phyloP scores from a whole-genome alignment of 352 stramenopile genomes.

The Phytophthora boehmeriae region DNA sequence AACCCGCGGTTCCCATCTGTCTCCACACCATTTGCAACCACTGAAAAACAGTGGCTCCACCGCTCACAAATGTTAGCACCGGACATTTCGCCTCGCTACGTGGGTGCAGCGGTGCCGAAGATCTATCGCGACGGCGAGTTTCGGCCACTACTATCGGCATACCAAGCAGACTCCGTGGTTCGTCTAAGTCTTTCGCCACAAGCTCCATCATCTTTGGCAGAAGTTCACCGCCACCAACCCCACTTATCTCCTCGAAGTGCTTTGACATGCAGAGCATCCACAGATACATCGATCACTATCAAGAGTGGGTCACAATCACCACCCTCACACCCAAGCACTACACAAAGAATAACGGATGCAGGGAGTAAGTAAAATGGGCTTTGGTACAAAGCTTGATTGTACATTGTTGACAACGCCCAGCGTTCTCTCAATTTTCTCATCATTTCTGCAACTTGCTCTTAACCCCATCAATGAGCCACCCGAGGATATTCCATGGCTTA shows the following conservation, averaged over 20 bases:
- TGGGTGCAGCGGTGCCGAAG: slow-evolving; percentile 57
- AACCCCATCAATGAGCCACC: slow-evolving; percentile 49
- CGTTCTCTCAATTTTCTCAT: slow-evolving; percentile 9
- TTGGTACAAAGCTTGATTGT: slow-evolving; percentile 27
- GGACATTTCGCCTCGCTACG: slow-evolving; percentile 55
- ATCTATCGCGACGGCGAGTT: slow-evolving; percentile 63
- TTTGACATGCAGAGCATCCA: slow-evolving; percentile 6
- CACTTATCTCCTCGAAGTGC: slow-evolving; percentile 20
- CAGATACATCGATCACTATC: not conserved
- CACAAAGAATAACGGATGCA: not conserved
- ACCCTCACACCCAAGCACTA: not conserved
- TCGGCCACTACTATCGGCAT: slow-evolving; percentile 46
- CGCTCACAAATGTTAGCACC: slow-evolving; percentile 52
- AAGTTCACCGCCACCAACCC: slow-evolving; percentile 17
- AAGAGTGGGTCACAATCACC: not conserved
- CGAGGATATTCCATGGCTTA: slow-evolving; percentile 53
- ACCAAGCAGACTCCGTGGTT: slow-evolving; percentile 57
- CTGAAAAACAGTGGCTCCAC: slow-evolving; percentile 59
- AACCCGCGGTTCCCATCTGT: slow-evolving; percentile 73
- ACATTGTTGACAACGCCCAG: slow-evolving; percentile 13
- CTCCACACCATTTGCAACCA: slow-evolving; percentile 43
- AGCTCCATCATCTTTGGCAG: slow-evolving; percentile 18
- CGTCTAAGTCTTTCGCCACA: slow-evolving; percentile 45
- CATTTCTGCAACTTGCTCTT: slow-evolving; percentile 40
- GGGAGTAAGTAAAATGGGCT: slow-evolving; percentile 1